Conservation (phyloP, 441 rosid species). For the Raphanus hybrid region DNA sequence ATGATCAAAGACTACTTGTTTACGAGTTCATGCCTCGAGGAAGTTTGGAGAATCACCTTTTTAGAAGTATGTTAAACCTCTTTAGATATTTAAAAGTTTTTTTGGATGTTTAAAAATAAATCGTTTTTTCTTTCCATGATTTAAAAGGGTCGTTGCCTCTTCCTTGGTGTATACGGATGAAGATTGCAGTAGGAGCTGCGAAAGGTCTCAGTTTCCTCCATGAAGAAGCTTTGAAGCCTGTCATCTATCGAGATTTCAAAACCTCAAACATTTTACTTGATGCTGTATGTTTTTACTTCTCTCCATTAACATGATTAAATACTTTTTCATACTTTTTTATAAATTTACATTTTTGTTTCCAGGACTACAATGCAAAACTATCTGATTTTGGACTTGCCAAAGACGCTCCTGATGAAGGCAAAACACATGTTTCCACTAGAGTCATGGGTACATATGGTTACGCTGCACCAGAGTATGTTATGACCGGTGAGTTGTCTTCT, state of each 20-base stretch:
- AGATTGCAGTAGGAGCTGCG: constrained; percentile 92
- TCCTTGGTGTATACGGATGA: constrained; percentile 93
- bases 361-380: too few species aligned
- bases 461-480: constrained; percentile 94
- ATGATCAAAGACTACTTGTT: constrained; percentile 85
- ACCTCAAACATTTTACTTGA: constrained; percentile 90
- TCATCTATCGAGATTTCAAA: constrained; percentile 93
- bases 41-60: constrained; percentile 93
- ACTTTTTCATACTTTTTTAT: background rate
- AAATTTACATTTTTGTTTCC: too few species aligned
- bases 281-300: constrained; percentile 53
- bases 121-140: background rate
- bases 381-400: constrained; percentile 47
- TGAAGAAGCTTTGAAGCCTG: constrained; percentile 91
- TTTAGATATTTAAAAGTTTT: constrained; percentile 8
- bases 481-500: constrained; percentile 70
- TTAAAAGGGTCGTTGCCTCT: constrained; percentile 82
- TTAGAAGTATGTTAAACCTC: constrained; percentile 62
- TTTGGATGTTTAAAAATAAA: background rate
- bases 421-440: constrained; percentile 93
- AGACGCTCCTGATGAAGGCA: constrained; percentile 95
- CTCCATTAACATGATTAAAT: background rate
- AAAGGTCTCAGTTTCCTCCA: constrained; percentile 93
- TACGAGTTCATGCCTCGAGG: constrained; percentile 96
- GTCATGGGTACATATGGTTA: constrained; percentile 97